phyloP scores from a whole-genome alignment of 106 monocot genomes.

The Posidonia australis region DNA sequence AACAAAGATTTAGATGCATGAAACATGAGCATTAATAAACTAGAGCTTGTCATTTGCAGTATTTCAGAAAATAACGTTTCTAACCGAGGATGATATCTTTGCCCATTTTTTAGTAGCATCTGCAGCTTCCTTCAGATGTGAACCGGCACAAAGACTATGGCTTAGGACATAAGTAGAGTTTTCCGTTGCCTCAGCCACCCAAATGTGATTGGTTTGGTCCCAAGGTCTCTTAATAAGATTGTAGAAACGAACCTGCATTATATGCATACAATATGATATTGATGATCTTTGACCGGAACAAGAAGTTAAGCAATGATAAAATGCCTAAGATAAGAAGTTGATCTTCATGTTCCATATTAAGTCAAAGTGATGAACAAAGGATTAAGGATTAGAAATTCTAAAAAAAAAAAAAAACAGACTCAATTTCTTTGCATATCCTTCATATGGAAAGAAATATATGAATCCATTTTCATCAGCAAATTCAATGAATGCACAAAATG shows the following conservation, averaged over 20 bases:
- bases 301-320: neutral
- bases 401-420: too few relatives aligned
- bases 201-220: constrained; percentile 11
- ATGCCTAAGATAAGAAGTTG: neutral
- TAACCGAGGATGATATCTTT: constrained; percentile 7
- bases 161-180: constrained; percentile 7
- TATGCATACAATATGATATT: neutral
- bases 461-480: neutral
- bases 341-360: too few relatives aligned
- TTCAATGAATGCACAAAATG: neutral
- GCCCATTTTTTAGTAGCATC: constrained; percentile 14
- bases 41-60: neutral
- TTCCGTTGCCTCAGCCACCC: constrained; percentile 23
- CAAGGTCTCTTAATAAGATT: constrained; percentile 20
- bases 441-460: neutral
- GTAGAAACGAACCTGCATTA: constrained; percentile 12
- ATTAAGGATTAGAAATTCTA: too few relatives aligned
- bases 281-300: too few relatives aligned
- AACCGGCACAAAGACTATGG: neutral
- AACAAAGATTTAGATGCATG: neutral
- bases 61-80: neutral
- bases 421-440: too few relatives aligned
- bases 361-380: too few relatives aligned
- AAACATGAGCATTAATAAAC: neutral
- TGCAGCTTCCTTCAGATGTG: constrained; percentile 20